Evolutionary conservation across 2,329 filamentous ascomycete species (phyloP), one percentile per base, ranked within the genome.

Genomic region (Beauveria pseudobassiana): DNA sequence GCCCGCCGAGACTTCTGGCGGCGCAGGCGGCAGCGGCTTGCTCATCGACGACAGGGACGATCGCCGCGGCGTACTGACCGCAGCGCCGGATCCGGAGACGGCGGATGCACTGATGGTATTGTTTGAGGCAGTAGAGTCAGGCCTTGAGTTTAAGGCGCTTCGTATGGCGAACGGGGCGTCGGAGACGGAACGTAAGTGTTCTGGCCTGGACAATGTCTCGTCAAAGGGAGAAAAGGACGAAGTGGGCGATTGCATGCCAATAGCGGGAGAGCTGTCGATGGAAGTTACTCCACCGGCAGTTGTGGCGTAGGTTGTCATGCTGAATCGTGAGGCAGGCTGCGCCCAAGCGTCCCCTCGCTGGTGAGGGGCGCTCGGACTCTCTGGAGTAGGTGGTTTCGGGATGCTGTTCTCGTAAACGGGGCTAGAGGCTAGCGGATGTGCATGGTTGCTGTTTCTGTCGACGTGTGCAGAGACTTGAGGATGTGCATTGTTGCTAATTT

Each of bases 21-120:
- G 87, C 10, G 84, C 79, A 26, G 79, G 80, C 38, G 86, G 85
- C 0, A 89, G 80, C 7, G 79, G 79, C 71, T 90, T 90, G 65
- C 80, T 77, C 5, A 74, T 75, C 10, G 77, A 79, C 49, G 71
- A 53, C 22, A 71, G 66, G 4, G 75, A 76, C 2, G 57, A 26
- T 4, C 62, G 53, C 5, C 61, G 46, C 14, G 46, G 54, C 20
- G 54, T 26, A 3, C 6, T 30, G 2, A 24, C 4, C 16, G 16
- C 28, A 10, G 14, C 3, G 3, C 22, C 30, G 14, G 51, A 34
- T 20, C 5, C 16, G 22, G 20, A 28, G 5, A 22, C 26, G 8
- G 30, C n/a, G 20, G 43, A 16, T 5, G 7, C 49, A 30, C 12
- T 9, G 10, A 14, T 8, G 1, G 26, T 30, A n/a, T 49, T 45